A percentile compares a stretch with the other conserved stretches of the same genome.
These are phyloP conservation scores for Ophiostoma sp. DNA, from an alignment of 2,329 filamentous ascomycete species.

Conservation along the genomic window DNA sequence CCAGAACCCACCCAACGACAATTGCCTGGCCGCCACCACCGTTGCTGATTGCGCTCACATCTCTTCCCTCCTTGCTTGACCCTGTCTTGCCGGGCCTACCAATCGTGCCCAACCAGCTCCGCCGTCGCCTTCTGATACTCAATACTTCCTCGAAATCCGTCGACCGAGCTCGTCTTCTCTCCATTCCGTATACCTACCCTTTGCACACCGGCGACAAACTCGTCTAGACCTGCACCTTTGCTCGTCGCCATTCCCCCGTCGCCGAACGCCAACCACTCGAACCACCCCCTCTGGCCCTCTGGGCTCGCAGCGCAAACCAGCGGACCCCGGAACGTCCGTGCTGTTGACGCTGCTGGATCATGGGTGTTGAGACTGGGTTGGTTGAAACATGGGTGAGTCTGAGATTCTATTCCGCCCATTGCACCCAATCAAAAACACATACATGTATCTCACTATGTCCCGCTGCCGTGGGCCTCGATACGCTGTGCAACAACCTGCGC, in stretches of 20 bases:
- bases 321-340: constrained; percentile 14
- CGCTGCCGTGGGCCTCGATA: constrained; percentile 23
- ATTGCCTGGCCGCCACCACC: neutral
- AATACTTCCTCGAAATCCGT: neutral
- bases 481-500: constrained; percentile 20
- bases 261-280: neutral
- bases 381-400: constrained; percentile 26
- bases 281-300: neutral
- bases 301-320: constrained; percentile 6
- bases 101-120: neutral
- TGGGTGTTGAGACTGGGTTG: constrained; percentile 20
- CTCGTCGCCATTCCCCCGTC: neutral
- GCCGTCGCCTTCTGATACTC: neutral
- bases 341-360: constrained; percentile 18
- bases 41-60: neutral
- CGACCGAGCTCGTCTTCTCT: neutral
- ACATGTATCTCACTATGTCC: constrained; percentile 5
- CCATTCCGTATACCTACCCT: neutral
- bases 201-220: neutral
- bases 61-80: constrained; percentile 1
- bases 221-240: neutral
- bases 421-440: neutral
- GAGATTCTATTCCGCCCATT: neutral
- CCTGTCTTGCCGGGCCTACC: neutral
- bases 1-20: neutral